Conservation (phyloP, 345 rosid species). For the Gossypium raimondii region DNA sequence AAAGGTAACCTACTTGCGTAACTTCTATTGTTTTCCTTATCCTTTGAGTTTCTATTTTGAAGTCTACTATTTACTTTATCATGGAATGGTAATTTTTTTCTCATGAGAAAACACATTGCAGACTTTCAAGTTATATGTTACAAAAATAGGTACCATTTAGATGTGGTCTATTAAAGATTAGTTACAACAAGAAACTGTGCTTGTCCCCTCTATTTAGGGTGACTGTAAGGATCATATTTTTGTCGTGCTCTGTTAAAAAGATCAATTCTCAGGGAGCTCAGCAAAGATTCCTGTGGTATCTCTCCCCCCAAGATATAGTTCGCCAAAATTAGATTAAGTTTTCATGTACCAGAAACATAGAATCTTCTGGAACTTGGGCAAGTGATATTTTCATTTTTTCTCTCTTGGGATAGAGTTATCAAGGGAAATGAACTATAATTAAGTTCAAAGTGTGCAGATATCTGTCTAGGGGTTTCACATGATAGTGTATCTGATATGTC, state of each 20-base stretch:
- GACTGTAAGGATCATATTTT: not conserved
- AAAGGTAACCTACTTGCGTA: constrained; percentile 44
- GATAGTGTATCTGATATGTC: not conserved
- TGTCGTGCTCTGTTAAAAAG: too few species aligned
- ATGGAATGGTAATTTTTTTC: not conserved
- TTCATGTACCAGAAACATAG: not conserved
- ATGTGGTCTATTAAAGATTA: not conserved
- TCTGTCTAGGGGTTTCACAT: not conserved
- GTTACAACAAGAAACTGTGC: not conserved
- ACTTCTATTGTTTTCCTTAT: constrained; percentile 10
- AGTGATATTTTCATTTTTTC: not conserved
- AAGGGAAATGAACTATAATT: not conserved
- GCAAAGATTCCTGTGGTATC: not conserved
- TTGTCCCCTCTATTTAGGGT: not conserved
- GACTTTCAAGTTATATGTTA: not conserved
- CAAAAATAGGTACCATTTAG: not conserved
- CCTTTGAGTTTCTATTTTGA: constrained; percentile 13
- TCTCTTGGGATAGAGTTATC: not conserved
- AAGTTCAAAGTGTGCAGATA: not conserved
- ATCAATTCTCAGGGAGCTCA: not conserved
- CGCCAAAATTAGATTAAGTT: not conserved
- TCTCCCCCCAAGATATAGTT: not conserved
- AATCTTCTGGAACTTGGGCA: not conserved
- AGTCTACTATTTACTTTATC: not conserved
- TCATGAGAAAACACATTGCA: not conserved